phyloP scores from a whole-genome alignment of 148 eudicot species.

The Fallopia convolvulus region DNA sequence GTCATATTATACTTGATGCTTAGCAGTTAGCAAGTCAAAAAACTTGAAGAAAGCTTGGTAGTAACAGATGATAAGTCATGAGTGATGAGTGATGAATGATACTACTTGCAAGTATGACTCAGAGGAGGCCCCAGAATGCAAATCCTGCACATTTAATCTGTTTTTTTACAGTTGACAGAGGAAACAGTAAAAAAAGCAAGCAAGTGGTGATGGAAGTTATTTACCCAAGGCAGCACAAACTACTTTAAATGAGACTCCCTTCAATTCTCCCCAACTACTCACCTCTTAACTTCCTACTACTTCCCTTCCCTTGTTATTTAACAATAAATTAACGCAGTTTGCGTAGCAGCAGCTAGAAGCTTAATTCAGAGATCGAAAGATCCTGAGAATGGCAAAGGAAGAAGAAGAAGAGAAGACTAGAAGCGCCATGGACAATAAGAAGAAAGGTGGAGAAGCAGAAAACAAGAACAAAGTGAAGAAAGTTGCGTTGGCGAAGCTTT shows the following conservation, averaged over 20 bases:
- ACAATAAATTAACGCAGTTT: background rate
- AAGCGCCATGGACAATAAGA: background rate
- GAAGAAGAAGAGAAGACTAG: background rate
- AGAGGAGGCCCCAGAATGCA: background rate
- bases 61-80: too few relatives aligned
- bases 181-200: background rate
- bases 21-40: too few relatives aligned
- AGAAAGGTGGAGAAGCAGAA: background rate
- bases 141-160: background rate
- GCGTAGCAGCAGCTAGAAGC: background rate
- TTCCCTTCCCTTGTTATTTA: background rate
- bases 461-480: background rate
- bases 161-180: background rate
- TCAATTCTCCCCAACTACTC: background rate
- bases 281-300: background rate
- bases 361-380: too few relatives aligned
- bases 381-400: background rate
- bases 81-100: too few relatives aligned
- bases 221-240: background rate
- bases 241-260: background rate
- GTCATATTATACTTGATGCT: too few relatives aligned
- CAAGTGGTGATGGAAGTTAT: too few relatives aligned
- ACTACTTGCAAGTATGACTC: background rate
- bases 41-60: too few relatives aligned
- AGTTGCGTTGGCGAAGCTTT: constrained; percentile 43